A percentile compares a stretch with the other conserved stretches of the same genome.
These are phyloP conservation scores for Xylaria arbuscula DNA, from an alignment of 2,329 filamentous ascomycete species.

Conservation along the genomic window DNA sequence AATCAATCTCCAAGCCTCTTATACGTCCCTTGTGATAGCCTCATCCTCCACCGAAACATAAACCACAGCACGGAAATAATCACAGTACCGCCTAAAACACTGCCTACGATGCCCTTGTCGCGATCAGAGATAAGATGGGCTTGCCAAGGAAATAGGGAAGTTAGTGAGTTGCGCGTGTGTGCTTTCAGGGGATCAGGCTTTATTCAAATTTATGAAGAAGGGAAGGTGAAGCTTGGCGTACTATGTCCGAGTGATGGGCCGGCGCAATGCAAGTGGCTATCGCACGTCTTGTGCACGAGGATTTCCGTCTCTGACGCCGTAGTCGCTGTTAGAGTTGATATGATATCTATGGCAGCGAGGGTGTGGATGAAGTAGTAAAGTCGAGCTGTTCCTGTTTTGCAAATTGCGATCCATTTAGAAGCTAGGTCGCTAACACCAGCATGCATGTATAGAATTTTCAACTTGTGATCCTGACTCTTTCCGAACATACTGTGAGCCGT, in stretches of 20 bases:
- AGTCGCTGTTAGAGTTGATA: neutral
- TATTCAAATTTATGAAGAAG: neutral
- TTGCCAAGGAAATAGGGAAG: neutral
- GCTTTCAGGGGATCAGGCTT: no score
- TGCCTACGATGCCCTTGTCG: conserved; percentile 9
- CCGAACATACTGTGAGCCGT: no score
- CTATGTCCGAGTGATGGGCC: conserved; percentile 18
- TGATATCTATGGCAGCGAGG: conserved; percentile 1
- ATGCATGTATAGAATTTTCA: neutral
- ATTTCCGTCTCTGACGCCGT: neutral
- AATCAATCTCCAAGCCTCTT: no score
- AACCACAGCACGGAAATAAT: neutral
- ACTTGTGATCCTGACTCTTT: no score
- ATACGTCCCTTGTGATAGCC: no score
- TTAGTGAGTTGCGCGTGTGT: neutral
- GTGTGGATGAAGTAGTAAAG: neutral
- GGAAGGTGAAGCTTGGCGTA: neutral
- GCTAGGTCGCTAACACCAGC: neutral
- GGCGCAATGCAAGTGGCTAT: conserved; percentile 7
- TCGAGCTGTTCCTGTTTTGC: neutral
- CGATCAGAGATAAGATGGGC: conserved; percentile 15
- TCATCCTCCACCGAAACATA: neutral
- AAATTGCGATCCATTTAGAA: no score
- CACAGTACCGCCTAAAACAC: conserved; percentile 1
- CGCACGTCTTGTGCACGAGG: conserved; percentile 18